Conservation (phyloP, 2,329 filamentous ascomycete genomes). For the Monilinia vaccinii-corymbosi region DNA sequence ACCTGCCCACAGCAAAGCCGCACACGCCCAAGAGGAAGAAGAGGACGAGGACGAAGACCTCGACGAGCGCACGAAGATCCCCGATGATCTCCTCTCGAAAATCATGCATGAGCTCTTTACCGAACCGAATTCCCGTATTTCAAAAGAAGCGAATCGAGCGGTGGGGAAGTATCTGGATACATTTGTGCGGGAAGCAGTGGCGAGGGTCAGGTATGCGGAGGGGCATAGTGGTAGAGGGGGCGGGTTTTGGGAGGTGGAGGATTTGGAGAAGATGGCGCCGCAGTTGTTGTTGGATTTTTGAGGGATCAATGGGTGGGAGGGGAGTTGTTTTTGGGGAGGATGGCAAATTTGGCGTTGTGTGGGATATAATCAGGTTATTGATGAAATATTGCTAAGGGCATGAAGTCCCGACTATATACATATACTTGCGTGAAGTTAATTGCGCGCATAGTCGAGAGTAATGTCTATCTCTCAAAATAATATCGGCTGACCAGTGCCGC, state of each 20-base stretch:
- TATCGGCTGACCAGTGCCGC: not conserved
- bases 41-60: slow-evolving; percentile 7
- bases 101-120: slow-evolving; percentile 73
- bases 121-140: slow-evolving; percentile 59
- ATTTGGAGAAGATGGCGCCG: slow-evolving; percentile 79
- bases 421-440: not conserved
- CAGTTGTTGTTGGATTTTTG: slow-evolving; percentile 82
- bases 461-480: not conserved
- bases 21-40: not conserved
- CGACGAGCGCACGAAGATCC: slow-evolving; percentile 38
- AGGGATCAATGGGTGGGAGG: slow-evolving; percentile 14
- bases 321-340: not conserved
- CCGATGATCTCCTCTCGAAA: slow-evolving; percentile 63
- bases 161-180: slow-evolving; percentile 82
- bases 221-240: slow-evolving; percentile 31
- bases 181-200: slow-evolving; percentile 83
- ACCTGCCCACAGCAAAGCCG: not conserved
- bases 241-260: slow-evolving; percentile 63
- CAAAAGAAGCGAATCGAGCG: slow-evolving; percentile 66
- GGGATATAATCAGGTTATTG: not conserved
- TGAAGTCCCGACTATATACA: not conserved
- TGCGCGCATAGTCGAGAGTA: not conserved
- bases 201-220: slow-evolving; percentile 60
- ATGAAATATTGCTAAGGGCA: not conserved
- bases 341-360: not conserved